Evolutionary conservation across 306 rosid genomes (phyloP).

Genomic region (Alnus rubra): DNA sequence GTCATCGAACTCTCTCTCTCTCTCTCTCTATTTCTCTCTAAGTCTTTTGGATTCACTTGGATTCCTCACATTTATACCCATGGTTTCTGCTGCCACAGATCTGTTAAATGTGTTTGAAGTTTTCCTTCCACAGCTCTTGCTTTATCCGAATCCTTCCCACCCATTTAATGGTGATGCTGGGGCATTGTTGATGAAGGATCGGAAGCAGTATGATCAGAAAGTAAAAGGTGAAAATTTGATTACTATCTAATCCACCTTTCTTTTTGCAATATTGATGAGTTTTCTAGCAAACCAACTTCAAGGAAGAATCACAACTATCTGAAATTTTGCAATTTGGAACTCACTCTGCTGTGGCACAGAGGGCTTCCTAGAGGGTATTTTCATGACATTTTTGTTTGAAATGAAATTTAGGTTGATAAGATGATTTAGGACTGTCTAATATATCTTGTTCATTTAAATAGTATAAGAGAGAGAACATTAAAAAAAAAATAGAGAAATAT

Average conservation of each 20-base stretch:
- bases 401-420: slow-evolving; percentile 1
- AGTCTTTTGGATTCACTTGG: slow-evolving; percentile 8
- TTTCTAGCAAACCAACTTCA: neutral
- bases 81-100: slow-evolving; percentile 54
- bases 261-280: neutral
- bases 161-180: slow-evolving; percentile 98
- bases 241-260: neutral
- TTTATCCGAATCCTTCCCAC: slow-evolving; percentile 96
- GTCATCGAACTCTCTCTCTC: neutral
- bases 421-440: neutral
- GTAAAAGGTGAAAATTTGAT: slow-evolving; percentile 69
- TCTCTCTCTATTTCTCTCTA: neutral
- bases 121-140: slow-evolving; percentile 96
- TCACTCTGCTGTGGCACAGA: neutral
- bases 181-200: slow-evolving; percentile 91
- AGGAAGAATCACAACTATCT: neutral
- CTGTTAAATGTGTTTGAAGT: slow-evolving; percentile 93
- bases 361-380: neutral
- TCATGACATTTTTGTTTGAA: neutral
- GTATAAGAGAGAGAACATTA: neutral
- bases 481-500: neutral
- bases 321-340: neutral
- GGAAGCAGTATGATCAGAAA: slow-evolving; percentile 75
- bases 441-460: neutral
- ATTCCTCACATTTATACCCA: slow-evolving; percentile 25